Conservation (phyloP, 2,329 filamentous ascomycete genomes). For the Xylaria sp. region DNA sequence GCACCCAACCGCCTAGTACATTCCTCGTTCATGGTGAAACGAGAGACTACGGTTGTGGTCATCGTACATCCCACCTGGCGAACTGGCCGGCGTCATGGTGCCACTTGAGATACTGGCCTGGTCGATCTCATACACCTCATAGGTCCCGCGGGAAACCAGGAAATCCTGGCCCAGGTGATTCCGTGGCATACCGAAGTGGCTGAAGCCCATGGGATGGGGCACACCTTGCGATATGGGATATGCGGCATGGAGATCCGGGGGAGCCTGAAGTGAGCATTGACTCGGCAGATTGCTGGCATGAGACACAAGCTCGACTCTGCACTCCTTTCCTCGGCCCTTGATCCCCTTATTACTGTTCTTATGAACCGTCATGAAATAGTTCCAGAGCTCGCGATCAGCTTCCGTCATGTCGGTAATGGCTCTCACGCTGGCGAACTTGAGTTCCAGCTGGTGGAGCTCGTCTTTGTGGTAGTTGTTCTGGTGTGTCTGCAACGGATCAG, state of each 20-base stretch:
- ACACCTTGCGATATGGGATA: constrained; percentile 24
- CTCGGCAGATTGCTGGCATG: constrained; percentile 19
- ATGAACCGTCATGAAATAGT: constrained; percentile 83
- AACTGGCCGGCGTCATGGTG: constrained; percentile 34
- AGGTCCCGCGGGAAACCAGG: constrained; percentile 26
- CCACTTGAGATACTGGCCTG: constrained; percentile 34
- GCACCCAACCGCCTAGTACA: constrained; percentile 19
- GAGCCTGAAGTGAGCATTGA: constrained; percentile 18
- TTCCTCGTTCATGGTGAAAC: constrained; percentile 36
- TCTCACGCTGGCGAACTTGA: constrained; percentile 59
- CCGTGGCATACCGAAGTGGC: constrained; percentile 20
- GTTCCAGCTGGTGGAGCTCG: constrained; percentile 64
- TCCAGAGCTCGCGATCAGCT: constrained; percentile 68
- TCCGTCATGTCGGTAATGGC: constrained; percentile 60
- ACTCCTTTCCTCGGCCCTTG: constrained; percentile 86
- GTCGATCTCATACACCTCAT: constrained; percentile 45
- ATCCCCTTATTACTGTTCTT: constrained; percentile 99
- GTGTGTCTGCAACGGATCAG: constrained; percentile 41
- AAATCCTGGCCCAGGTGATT: constrained; percentile 28
- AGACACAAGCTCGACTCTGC: constrained; percentile 48
- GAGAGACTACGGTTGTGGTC: constrained; percentile 35
- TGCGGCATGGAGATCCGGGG: constrained; percentile 24
- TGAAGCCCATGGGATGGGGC: constrained; percentile 15
- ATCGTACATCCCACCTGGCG: constrained; percentile 39
- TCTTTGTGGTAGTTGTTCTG: constrained; percentile 87